Conservation (phyloP, 208 protist genomes). For the Crithidia fasciculata region DNA sequence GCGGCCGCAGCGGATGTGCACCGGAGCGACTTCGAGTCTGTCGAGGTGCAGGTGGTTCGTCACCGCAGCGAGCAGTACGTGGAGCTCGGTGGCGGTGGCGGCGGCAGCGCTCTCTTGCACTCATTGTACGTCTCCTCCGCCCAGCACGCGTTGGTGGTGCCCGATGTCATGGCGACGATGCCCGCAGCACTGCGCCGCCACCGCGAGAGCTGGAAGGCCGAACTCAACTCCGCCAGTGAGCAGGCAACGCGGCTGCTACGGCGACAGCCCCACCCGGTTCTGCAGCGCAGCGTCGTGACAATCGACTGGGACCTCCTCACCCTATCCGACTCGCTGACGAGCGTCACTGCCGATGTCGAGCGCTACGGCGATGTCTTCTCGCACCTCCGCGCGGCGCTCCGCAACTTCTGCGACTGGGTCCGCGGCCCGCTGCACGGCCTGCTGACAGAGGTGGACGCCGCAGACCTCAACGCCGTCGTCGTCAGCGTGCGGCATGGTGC, state of each 20-base stretch:
- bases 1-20: not conserved
- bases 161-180: constrained; percentile 43
- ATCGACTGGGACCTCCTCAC: constrained; percentile 56
- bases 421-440: constrained; percentile 26
- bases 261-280: constrained; percentile 52
- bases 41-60: constrained; percentile 64
- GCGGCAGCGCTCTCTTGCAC: constrained; percentile 45
- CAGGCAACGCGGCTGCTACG: constrained; percentile 48
- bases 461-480: constrained; percentile 40
- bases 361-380: constrained; percentile 23
- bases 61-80: constrained; percentile 61
- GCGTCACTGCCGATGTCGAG: constrained; percentile 27
- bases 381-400: constrained; percentile 36
- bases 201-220: constrained; percentile 28
- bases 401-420: constrained; percentile 39
- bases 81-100: constrained; percentile 27
- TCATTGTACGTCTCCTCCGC: constrained; percentile 64
- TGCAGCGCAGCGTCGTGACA: constrained; percentile 45
- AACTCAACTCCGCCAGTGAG: constrained; percentile 34
- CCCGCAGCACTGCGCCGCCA: constrained; percentile 22
- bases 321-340: constrained; percentile 4
- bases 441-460: constrained; percentile 35
- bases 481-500: constrained; percentile 23
- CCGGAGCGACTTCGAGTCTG: constrained; percentile 38
- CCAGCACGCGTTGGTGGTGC: constrained; percentile 45